These are phyloP conservation scores for Syncephalastrum racemosum DNA, from an alignment of 371 early-diverging fungal species.

Conservation along the genomic window DNA sequence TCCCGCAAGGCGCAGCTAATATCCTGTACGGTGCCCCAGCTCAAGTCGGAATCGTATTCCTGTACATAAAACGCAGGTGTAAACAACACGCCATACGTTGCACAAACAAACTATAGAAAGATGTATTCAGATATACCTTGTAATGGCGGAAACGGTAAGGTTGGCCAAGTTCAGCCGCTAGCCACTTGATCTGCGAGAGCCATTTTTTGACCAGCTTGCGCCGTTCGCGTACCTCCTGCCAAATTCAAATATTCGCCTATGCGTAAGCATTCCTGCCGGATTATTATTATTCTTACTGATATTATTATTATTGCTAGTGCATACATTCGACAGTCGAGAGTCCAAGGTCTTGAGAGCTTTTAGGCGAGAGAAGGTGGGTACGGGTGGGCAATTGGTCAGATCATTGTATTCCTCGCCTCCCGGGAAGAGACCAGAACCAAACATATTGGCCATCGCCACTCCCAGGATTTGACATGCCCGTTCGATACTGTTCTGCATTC, in stretches of 20 bases:
- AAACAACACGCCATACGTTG: background rate
- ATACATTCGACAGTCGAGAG: conserved; percentile 24
- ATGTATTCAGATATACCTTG: conserved; percentile 7
- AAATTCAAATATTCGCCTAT: background rate
- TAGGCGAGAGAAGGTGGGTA: conserved; percentile 14
- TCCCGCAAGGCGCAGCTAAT: conserved; percentile 30
- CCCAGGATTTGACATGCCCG: conserved; percentile 18
- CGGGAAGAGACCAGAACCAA: conserved; percentile 11
- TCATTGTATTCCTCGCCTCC: too few relatives aligned
- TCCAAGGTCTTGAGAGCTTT: conserved; percentile 17
- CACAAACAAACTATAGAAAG: background rate
- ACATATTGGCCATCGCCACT: conserved; percentile 15
- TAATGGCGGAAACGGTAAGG: conserved; percentile 12
- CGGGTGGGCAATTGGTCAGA: too few relatives aligned
- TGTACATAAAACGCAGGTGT: background rate
- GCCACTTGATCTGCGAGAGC: conserved; percentile 13
- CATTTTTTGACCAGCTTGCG: conserved; percentile 21
- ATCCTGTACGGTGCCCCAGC: conserved; percentile 28
- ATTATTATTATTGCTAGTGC: conserved; percentile 2
- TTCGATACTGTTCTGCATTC: conserved; percentile 15
- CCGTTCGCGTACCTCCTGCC: conserved; percentile 22
- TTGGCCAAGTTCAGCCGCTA: conserved; percentile 14
- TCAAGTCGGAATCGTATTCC: conserved; percentile 20
- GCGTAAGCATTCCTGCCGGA: conserved; percentile 7
- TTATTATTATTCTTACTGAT: conserved; percentile 2